Evolutionary conservation across 2,329 filamentous ascomycete species (phyloP).

Genomic region (Aspergillus alliaceus): DNA sequence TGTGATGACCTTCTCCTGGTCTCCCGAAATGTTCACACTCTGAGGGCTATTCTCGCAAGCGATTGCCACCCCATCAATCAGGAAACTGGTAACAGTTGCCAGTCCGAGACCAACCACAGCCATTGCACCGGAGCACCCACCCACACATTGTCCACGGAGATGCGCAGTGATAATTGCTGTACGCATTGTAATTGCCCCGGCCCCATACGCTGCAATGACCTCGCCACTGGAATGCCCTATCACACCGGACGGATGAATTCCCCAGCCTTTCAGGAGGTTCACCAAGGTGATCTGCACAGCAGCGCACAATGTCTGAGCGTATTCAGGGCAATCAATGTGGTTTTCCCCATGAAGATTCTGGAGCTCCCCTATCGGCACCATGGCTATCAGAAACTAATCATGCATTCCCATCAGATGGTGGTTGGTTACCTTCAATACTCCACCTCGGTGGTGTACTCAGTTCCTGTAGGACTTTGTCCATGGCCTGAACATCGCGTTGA

Average conservation of each 20-base stretch:
- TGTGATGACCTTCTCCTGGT: not conserved
- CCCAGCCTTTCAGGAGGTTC: constrained; percentile 27
- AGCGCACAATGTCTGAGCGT: too few relatives aligned
- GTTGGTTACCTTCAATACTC: too few relatives aligned
- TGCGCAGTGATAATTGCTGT: constrained; percentile 11
- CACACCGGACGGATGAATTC: constrained; percentile 23
- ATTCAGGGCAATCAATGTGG: too few relatives aligned
- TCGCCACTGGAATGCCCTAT: constrained; percentile 34
- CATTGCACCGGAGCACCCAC: constrained; percentile 25
- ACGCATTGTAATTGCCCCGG: not conserved
- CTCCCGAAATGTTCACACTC: constrained; percentile 28
- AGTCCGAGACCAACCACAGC: constrained; percentile 18
- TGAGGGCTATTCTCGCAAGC: constrained; percentile 42
- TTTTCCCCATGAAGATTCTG: too few relatives aligned
- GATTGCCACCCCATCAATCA: constrained; percentile 13
- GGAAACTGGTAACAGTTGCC: constrained; percentile 6
- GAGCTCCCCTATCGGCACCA: too few relatives aligned
- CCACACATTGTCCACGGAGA: not conserved
- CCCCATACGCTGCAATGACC: constrained; percentile 24
- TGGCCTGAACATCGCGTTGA: constrained; percentile 6
- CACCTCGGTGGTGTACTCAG: too few relatives aligned
- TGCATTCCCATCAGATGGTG: too few relatives aligned
- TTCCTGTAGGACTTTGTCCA: not conserved
- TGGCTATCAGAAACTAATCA: too few relatives aligned
- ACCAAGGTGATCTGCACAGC: too few relatives aligned